These are phyloP conservation scores for Chytriomyces sp. DNA, from an alignment of 192 early-diverging fungal genomes.

Conservation along the genomic window DNA sequence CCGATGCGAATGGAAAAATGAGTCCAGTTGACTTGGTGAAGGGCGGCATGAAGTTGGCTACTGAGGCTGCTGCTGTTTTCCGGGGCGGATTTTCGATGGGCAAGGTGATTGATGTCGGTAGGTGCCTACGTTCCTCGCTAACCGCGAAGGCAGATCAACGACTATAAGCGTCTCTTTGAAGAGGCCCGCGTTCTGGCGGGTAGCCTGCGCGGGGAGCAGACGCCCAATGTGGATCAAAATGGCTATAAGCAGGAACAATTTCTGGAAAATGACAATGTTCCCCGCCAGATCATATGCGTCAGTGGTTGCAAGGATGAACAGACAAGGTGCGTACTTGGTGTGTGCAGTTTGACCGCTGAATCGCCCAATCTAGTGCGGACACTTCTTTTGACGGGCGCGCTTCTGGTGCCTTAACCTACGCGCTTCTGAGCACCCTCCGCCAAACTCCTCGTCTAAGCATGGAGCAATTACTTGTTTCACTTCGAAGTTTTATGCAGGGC, in stretches of 20 bases:
- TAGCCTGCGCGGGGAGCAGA: neutral
- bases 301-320: conserved; percentile 67
- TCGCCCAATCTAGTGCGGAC: conserved; percentile 64
- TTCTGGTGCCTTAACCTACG: conserved; percentile 60
- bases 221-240: neutral
- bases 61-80: neutral
- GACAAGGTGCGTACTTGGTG: too few species aligned
- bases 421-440: conserved; percentile 48
- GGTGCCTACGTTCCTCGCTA: neutral
- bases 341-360: too few species aligned
- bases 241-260: conserved; percentile 17
- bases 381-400: conserved; percentile 56
- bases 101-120: neutral
- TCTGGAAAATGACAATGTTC: conserved; percentile 1
- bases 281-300: conserved; percentile 21
- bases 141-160: neutral
- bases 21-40: conserved; percentile 18
- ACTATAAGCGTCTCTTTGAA: neutral
- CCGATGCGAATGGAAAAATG: conserved; percentile 27
- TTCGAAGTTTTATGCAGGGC: conserved; percentile 20
- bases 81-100: conserved; percentile 9
- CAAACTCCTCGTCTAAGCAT: conserved; percentile 16
- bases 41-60: neutral
- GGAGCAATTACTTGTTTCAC: conserved; percentile 43
- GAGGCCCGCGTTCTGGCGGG: conserved; percentile 1